These are phyloP conservation scores for Colletotrichum falcatum DNA, from an alignment of 2,329 filamentous ascomycete genomes.

Conservation along the genomic window DNA sequence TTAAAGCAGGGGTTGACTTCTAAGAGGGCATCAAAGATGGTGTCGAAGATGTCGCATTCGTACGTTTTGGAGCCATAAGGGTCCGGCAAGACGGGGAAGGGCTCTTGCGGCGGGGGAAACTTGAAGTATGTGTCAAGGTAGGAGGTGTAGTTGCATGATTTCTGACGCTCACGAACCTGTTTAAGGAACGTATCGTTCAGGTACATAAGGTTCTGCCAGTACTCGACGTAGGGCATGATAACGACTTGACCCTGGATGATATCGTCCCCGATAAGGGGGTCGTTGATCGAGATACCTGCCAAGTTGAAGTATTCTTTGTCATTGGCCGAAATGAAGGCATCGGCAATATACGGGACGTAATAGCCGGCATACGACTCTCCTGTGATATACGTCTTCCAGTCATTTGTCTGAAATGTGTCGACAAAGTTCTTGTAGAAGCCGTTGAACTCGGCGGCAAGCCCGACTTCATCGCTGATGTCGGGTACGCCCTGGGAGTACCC, in stretches of 20 bases:
- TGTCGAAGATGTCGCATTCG: constrained; percentile 67
- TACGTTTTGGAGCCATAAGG: constrained; percentile 51
- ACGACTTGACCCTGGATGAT: constrained; percentile 59
- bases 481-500: constrained; percentile 76
- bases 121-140: constrained; percentile 71
- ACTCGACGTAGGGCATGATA: constrained; percentile 69
- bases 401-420: constrained; percentile 74
- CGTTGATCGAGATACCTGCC: constrained; percentile 77
- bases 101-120: constrained; percentile 73
- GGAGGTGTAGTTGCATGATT: constrained; percentile 72
- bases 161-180: constrained; percentile 63
- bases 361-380: constrained; percentile 77
- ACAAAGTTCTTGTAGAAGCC: constrained; percentile 86
- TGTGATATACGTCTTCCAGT: constrained; percentile 77
- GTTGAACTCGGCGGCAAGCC: constrained; percentile 78
- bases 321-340: constrained; percentile 76
- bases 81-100: constrained; percentile 64
- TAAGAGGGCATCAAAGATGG: constrained; percentile 66
- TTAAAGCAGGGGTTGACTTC: constrained; percentile 83
- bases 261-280: constrained; percentile 72
- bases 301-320: constrained; percentile 77
- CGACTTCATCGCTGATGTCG: constrained; percentile 74
- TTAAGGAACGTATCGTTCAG: constrained; percentile 71
- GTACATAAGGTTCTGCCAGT: constrained; percentile 69
- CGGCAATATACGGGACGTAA: constrained; percentile 78